Conservation (phyloP, 441 rosid genomes). For the Brassica hybrid region DNA sequence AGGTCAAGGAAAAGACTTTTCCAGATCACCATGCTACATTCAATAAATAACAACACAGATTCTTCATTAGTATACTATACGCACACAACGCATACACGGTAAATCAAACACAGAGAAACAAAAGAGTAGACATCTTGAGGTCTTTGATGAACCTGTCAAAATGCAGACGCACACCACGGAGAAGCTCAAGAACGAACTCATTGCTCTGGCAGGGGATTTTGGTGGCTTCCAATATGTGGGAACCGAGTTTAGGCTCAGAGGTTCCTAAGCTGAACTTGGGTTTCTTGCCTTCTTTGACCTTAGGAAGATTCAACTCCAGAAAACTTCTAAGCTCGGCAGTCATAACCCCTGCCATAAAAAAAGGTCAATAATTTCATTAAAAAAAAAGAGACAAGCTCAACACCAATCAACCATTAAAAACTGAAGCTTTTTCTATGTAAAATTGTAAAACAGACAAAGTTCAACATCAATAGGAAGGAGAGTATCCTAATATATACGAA, state of each 20-base stretch:
- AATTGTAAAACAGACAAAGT: too few species aligned
- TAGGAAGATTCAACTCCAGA: slow-evolving; percentile 90
- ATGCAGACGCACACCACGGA: slow-evolving; percentile 87
- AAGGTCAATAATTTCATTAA: not conserved
- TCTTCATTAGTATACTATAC: too few species aligned
- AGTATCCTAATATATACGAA: not conserved
- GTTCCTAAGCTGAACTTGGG: slow-evolving; percentile 87
- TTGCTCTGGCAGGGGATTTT: slow-evolving; percentile 92
- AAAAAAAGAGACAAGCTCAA: not conserved
- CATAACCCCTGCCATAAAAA: slow-evolving; percentile 63
- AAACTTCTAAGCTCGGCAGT: slow-evolving; percentile 87
- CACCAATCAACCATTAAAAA: not conserved
- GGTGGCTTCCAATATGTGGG: slow-evolving; percentile 79
- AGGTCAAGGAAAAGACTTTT: too few species aligned
- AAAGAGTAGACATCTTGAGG: slow-evolving; percentile 60
- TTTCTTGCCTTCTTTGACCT: slow-evolving; percentile 92
- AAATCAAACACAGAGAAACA: too few species aligned
- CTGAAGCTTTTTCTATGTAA: too few species aligned
- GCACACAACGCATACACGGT: too few species aligned
- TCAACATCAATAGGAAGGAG: slow-evolving; percentile 2
- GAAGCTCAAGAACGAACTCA: slow-evolving; percentile 89
- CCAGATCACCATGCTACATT: too few species aligned
- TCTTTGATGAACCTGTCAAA: slow-evolving; percentile 92
- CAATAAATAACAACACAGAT: too few species aligned
- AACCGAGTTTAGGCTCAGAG: slow-evolving; percentile 92